phyloP scores from a whole-genome alignment of 345 rosid species.

The Populus pruinosa region DNA sequence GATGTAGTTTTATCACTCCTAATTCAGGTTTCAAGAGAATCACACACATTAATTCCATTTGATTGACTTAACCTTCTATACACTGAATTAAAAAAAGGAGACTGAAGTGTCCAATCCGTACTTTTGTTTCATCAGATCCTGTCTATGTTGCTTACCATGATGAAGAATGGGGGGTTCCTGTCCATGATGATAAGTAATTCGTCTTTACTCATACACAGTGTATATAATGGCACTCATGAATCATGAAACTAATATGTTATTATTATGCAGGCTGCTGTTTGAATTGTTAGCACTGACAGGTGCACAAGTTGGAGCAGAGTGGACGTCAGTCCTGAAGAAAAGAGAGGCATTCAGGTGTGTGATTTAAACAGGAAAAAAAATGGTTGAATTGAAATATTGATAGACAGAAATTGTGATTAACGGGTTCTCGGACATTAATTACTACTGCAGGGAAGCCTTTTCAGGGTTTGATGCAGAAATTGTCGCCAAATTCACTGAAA shows the following conservation, averaged over 20 bases:
- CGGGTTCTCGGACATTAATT: neutral
- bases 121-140: conserved; percentile 42
- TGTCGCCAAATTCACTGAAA: conserved; percentile 45
- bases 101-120: neutral
- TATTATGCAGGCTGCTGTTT: conserved; percentile 44
- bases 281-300: conserved; percentile 66
- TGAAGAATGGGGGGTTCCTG: conserved; percentile 81
- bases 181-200: conserved; percentile 60
- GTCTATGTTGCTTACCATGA: conserved; percentile 70
- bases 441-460: conserved; percentile 50
- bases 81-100: no score
- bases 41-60: neutral
- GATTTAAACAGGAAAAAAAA: neutral
- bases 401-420: neutral
- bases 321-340: conserved; percentile 73
- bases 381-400: neutral
- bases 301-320: conserved; percentile 72
- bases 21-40: conserved; percentile 43
- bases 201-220: neutral
- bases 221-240: neutral
- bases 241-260: neutral
- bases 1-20: conserved; percentile 66
- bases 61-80: neutral
- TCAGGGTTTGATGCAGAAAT: conserved; percentile 52
- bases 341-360: conserved; percentile 49